phyloP scores from a whole-genome alignment of 2,329 filamentous ascomycete species.

The Periglandula ipomoeae region DNA sequence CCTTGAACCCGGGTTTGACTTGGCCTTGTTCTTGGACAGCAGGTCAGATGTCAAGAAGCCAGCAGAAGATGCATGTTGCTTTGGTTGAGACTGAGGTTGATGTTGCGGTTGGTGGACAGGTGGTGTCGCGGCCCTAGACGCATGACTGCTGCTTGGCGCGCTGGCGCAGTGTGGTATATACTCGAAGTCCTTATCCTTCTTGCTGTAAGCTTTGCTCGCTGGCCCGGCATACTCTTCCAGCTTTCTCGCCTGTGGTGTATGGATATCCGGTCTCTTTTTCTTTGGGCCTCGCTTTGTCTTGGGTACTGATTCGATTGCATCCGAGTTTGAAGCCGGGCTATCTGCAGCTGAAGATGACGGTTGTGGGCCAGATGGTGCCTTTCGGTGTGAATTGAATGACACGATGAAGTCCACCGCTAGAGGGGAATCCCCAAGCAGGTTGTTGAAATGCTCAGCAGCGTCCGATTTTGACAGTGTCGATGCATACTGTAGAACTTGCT shows the following conservation, averaged over 20 bases:
- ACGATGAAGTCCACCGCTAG: constrained; percentile 69
- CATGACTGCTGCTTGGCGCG: constrained; percentile 27
- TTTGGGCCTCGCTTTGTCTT: constrained; percentile 37
- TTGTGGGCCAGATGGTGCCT: constrained; percentile 23
- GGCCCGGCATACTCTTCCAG: constrained; percentile 54
- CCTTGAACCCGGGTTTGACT: constrained; percentile 41
- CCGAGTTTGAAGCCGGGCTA: constrained; percentile 4
- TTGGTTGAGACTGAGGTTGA: constrained; percentile 35
- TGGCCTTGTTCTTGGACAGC: constrained; percentile 47
- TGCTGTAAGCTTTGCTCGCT: constrained; percentile 62
- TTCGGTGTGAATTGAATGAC: constrained; percentile 63
- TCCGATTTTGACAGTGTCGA: constrained; percentile 65
- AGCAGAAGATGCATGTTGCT: constrained; percentile 48
- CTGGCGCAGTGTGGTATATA: constrained; percentile 53
- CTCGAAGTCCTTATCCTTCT: constrained; percentile 59
- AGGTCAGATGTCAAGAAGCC: constrained; percentile 77
- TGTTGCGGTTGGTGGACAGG: constrained; percentile 21
- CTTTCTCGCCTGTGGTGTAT: constrained; percentile 54
- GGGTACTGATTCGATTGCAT: constrained; percentile 34
- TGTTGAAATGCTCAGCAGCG: constrained; percentile 76
- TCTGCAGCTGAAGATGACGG: constrained; percentile 7
- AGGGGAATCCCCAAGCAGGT: constrained; percentile 79
- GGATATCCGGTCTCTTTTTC: constrained; percentile 53
- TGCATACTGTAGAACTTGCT: constrained; percentile 77
- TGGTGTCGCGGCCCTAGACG: constrained; percentile 28